These are phyloP conservation scores for Aristolochia contorta DNA, from an alignment of 164 flowering plant species.

Conservation along the genomic window DNA sequence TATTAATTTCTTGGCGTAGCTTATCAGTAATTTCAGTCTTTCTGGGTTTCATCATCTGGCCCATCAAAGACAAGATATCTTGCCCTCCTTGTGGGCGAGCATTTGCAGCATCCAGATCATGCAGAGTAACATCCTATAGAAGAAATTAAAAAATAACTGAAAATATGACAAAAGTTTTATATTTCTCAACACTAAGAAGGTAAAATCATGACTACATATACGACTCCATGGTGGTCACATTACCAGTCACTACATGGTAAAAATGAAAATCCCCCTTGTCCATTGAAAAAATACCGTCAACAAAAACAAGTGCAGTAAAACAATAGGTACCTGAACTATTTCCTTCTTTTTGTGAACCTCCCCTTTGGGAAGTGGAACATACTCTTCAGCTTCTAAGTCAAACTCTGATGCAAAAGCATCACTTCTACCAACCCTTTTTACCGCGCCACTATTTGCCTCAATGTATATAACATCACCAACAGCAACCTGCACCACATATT, in stretches of 20 bases:
- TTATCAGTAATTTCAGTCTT: slow-evolving; percentile 98
- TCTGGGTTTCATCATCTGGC: slow-evolving; percentile 94
- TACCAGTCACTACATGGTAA: neutral
- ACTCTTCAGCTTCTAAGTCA: slow-evolving; percentile 99
- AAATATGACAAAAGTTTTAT: neutral
- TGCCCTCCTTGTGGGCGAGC: slow-evolving; percentile 71
- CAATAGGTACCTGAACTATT: slow-evolving; percentile 71
- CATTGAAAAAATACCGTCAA: too few relatives aligned
- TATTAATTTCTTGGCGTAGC: slow-evolving; percentile 85
- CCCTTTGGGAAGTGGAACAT: slow-evolving; percentile 99
- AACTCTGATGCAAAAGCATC: slow-evolving; percentile 99
- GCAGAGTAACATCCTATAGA: slow-evolving; percentile 49
- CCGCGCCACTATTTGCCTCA: slow-evolving; percentile 98
- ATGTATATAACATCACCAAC: slow-evolving; percentile 98
- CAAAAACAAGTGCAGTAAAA: neutral
- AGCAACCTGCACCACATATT: slow-evolving; percentile 53
- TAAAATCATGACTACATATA: too few relatives aligned
- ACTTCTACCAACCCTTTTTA: slow-evolving; percentile 96
- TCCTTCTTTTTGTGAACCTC: slow-evolving; percentile 99
- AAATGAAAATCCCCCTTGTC: neutral
- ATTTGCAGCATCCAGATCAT: slow-evolving; percentile 62
- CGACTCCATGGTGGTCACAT: too few relatives aligned
- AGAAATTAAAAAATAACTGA: slow-evolving; percentile 3
- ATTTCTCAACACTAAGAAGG: too few relatives aligned
- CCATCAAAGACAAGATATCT: slow-evolving; percentile 54